A percentile compares a stretch with the other conserved stretches of the same genome.
These are phyloP conservation scores for Populus simonii DNA, from an alignment of 345 rosid species.

Conservation along the genomic window DNA sequence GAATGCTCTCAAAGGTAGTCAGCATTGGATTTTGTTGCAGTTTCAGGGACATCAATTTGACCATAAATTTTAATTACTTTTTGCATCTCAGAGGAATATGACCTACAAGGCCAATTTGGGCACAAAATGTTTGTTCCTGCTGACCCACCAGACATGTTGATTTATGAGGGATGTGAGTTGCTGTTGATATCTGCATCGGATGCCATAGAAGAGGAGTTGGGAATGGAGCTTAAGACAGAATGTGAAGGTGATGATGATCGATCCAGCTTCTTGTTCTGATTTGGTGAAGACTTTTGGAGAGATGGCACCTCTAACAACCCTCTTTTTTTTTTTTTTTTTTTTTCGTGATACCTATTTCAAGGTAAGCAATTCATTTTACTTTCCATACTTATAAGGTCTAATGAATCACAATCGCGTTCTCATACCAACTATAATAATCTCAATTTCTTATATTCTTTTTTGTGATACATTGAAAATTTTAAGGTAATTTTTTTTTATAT, in stretches of 20 bases:
- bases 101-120: constrained; percentile 55
- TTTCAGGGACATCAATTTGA: neutral
- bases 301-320: constrained; percentile 5
- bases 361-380: too few relatives aligned
- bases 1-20: constrained; percentile 52
- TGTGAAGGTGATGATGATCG: constrained; percentile 31
- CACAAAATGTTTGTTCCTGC: constrained; percentile 41
- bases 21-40: too few relatives aligned
- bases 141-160: constrained; percentile 68
- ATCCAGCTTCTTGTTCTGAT: constrained; percentile 48
- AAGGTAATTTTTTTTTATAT: too few relatives aligned
- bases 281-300: constrained; percentile 56
- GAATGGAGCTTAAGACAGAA: constrained; percentile 52
- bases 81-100: constrained; percentile 43
- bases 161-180: constrained; percentile 77
- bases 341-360: too few relatives aligned
- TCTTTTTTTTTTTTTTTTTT: too few relatives aligned
- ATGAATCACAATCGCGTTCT: too few relatives aligned
- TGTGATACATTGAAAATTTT: too few relatives aligned
- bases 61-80: neutral
- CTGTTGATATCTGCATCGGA: constrained; percentile 59
- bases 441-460: too few relatives aligned
- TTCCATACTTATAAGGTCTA: too few relatives aligned
- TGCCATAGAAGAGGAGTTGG: constrained; percentile 58
- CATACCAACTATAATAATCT: accelerated